Base-by-base conservation (phyloP, 805 yeast genomes). In the Ogataea methanolica region DNA sequence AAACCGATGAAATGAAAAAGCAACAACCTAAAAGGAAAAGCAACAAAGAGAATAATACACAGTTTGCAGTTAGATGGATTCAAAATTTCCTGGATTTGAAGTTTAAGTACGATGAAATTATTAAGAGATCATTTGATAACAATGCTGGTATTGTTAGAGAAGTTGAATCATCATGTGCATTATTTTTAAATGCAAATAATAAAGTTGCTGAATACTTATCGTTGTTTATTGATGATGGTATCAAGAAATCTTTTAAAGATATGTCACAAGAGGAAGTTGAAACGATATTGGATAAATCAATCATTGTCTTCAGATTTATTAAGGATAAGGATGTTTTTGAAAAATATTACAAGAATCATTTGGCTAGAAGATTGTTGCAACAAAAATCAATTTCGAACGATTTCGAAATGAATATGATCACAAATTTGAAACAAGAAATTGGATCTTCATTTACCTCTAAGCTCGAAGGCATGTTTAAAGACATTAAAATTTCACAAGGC, bases 261-360 rank as follows among this genome's bases (percentile, higher is more conserved):
- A 71, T 72, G 54, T 61, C 73, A 26, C 69, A 77, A 50, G 68
- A 73, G 51, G 74, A 75, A 58, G 55, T 72, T 47, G 73, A 74
- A 69, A 71, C 56, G 8, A 63, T 78, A 9, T 66, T 89, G 46
- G 72, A 71, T 39, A 74, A 76, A 26, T 78, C 89, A 0, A 74
- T 87, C 12, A 66, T 73, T 21, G 74, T 91, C 33, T 81, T 90
- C 58, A 71, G 83, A 47, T 82, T 79, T 59, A 73, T 90, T 41
- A 75, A 79, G 49, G 96, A 91, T 56, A 91, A 89, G 59, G 97
- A 90, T 66, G 70, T 86, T 23, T 91, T 90, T 67, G 96, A 89
- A 60, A 84, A 79, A 38, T 82, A 85, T 51, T 90, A 88, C 65
- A 89, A 89, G 57, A 86, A 83, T 45, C 96, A 88, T 67, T 72